A percentile compares a stretch with the other conserved stretches of the same genome.
phyloP scores from a whole-genome alignment of 768 basidiomycete species.

The Phlebiopsis flavidoalba region DNA sequence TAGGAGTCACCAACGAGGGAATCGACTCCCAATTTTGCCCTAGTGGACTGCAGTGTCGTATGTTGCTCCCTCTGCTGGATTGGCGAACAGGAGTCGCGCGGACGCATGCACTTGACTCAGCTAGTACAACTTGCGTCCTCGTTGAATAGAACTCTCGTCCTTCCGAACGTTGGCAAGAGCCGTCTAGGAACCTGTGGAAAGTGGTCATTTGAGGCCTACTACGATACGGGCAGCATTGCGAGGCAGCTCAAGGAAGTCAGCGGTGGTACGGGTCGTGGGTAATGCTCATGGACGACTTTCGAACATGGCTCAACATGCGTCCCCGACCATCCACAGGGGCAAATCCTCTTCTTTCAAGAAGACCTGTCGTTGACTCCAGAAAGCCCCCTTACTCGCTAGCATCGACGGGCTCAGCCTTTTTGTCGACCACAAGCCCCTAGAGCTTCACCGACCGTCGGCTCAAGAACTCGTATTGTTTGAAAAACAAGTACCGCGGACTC shows the following conservation, averaged over 20 bases:
- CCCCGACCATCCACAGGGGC: slow-evolving; percentile 27
- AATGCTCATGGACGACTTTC: slow-evolving; percentile 34
- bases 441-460: neutral
- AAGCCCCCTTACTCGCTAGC: slow-evolving; percentile 1
- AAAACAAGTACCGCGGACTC: slow-evolving; percentile 11
- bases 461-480: slow-evolving; percentile 14
- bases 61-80: slow-evolving; percentile 46
- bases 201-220: slow-evolving; percentile 47
- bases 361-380: slow-evolving; percentile 16
- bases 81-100: slow-evolving; percentile 56
- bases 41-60: slow-evolving; percentile 29
- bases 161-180: slow-evolving; percentile 56
- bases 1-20: slow-evolving; percentile 4
- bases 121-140: slow-evolving; percentile 41
- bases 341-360: slow-evolving; percentile 31
- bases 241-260: slow-evolving; percentile 11
- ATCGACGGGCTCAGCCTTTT: slow-evolving; percentile 7
- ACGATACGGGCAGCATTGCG: slow-evolving; percentile 29
- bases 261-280: slow-evolving; percentile 12
- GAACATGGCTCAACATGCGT: slow-evolving; percentile 31
- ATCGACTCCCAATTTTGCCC: slow-evolving; percentile 23
- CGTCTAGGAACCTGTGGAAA: slow-evolving; percentile 47
- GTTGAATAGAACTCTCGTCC: slow-evolving; percentile 52
- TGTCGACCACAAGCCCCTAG: neutral
- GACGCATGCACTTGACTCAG: slow-evolving; percentile 50